These are phyloP conservation scores for Fusarium sp. DNA, from an alignment of 2,329 filamentous ascomycete species.

Conservation along the genomic window DNA sequence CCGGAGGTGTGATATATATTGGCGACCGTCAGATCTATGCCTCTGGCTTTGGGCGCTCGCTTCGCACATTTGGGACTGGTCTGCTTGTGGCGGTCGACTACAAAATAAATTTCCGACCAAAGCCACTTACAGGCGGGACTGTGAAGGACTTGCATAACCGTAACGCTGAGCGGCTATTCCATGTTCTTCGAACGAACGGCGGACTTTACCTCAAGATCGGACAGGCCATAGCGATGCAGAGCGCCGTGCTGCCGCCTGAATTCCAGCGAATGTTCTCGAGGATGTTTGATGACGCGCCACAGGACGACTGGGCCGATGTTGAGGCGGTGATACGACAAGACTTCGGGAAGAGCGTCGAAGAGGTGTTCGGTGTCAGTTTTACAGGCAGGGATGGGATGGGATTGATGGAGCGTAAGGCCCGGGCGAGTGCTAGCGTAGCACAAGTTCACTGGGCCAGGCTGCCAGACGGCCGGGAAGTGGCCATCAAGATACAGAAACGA, in stretches of 20 bases:
- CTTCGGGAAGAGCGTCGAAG: conserved; percentile 85
- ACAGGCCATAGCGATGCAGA: conserved; percentile 98
- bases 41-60: conserved; percentile 77
- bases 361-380: conserved; percentile 92
- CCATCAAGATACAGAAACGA: conserved; percentile 95
- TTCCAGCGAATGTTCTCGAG: conserved; percentile 95
- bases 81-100: conserved; percentile 89
- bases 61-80: conserved; percentile 83
- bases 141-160: conserved; percentile 82
- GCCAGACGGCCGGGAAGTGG: conserved; percentile 87
- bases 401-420: conserved; percentile 66
- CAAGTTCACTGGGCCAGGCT: conserved; percentile 96
- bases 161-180: conserved; percentile 83
- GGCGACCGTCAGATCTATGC: conserved; percentile 81
- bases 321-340: conserved; percentile 87
- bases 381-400: conserved; percentile 73
- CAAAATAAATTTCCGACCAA: conserved; percentile 91
- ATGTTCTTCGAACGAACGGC: conserved; percentile 85
- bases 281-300: conserved; percentile 98
- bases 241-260: conserved; percentile 88
- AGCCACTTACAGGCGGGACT: conserved; percentile 77
- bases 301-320: conserved; percentile 87
- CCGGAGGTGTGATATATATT: conserved; percentile 70
- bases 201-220: conserved; percentile 97
- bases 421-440: conserved; percentile 89